Conservation (phyloP, 1,284 basidiomycete genomes). For the Grifola frondosa region DNA sequence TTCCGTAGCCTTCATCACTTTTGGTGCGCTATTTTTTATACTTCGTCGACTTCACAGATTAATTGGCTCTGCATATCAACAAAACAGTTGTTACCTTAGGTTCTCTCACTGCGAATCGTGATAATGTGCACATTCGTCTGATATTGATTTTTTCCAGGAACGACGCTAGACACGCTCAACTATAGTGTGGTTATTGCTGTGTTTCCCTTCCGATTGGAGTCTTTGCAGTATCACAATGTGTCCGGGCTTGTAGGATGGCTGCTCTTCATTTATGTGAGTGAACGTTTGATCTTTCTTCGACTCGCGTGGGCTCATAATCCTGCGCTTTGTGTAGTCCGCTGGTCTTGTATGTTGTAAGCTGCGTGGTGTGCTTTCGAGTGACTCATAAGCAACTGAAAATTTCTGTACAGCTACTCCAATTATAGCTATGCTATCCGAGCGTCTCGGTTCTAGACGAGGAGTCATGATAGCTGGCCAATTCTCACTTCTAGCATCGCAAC, state of each 20-base stretch:
- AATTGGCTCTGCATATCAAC: no score
- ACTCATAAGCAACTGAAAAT: background rate
- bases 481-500: slow-evolving; percentile 55
- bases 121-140: no score
- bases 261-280: slow-evolving; percentile 59
- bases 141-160: no score
- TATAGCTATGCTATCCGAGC: slow-evolving; percentile 68
- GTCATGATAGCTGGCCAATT: slow-evolving; percentile 61
- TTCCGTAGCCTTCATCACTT: no score
- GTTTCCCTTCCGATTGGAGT: slow-evolving; percentile 70
- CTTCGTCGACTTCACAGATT: no score
- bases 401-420: slow-evolving; percentile 59
- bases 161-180: slow-evolving; percentile 61
- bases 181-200: slow-evolving; percentile 76
- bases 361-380: background rate
- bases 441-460: no score
- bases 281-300: background rate
- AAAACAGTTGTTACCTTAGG: no score
- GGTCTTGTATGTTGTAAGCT: slow-evolving; percentile 33
- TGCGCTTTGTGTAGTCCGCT: slow-evolving; percentile 32
- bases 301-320: background rate
- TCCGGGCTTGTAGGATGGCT: slow-evolving; percentile 69
- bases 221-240: slow-evolving; percentile 49
- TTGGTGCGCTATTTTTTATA: no score
- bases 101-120: no score